Percentiles rank a stretch among this genome's conserved stretches.
These are phyloP conservation scores for Neopestalotiopsis clavispora DNA, from an alignment of 2,329 filamentous ascomycete species.

Conservation along the genomic window DNA sequence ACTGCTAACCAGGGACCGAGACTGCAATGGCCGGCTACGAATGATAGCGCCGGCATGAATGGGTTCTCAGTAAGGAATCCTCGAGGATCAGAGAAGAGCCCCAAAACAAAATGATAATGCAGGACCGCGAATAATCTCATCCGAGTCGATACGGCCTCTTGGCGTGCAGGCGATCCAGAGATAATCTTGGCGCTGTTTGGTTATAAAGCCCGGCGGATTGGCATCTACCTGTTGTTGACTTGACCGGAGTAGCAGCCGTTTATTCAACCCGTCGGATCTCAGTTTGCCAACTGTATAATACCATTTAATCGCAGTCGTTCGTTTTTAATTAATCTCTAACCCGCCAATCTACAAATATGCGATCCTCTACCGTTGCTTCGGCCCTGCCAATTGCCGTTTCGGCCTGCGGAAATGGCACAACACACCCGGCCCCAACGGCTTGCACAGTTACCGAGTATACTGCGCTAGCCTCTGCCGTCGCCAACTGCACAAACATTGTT, in stretches of 20 bases:
- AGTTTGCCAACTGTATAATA: not conserved
- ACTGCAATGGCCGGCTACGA: not conserved
- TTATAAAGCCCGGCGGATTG: conserved; percentile 5
- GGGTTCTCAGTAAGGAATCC: not conserved
- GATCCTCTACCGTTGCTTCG: conserved; percentile 5
- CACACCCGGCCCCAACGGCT: not conserved
- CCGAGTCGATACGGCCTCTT: conserved; percentile 2
- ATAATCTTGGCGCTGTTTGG: conserved; percentile 4
- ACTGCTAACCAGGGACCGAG: not conserved
- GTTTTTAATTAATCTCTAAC: not conserved
- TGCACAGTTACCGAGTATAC: conserved; percentile 6
- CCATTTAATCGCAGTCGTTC: conserved; percentile 1
- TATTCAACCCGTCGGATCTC: not conserved
- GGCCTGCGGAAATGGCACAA: not conserved
- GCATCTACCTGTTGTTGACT: conserved; percentile 3
- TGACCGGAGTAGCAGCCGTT: not conserved
- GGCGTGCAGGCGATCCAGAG: not conserved
- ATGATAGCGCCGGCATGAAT: conserved; percentile 8
- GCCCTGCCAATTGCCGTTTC: conserved; percentile 3
- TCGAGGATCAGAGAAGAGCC: conserved; percentile 4
- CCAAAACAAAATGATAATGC: conserved; percentile 13
- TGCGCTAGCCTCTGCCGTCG: conserved; percentile 23
- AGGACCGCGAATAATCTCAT: conserved; percentile 1
- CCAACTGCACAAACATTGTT: conserved; percentile 41
- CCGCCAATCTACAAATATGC: not conserved